Base-by-base conservation (phyloP, 2,329 filamentous ascomycete genomes). In the Fusarium xylarioides region DNA sequence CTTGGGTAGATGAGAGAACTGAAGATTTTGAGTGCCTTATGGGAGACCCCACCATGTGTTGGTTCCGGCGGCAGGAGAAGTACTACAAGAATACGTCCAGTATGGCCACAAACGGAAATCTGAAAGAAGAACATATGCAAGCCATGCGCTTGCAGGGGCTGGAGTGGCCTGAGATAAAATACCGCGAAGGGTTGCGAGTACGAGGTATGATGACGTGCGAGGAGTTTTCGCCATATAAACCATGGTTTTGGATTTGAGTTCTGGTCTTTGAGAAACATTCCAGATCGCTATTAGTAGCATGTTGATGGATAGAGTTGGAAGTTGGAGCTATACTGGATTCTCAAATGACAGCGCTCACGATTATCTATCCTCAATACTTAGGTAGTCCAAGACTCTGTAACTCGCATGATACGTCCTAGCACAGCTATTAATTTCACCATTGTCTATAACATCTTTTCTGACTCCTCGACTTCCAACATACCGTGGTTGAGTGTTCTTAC, bases 21-120 rank as follows among this genome's bases (percentile, higher is more conserved):
- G 21, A 7, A 4, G 15, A 34, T 0, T 18, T 3, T 7, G 11
- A 14, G 3, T 49, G 28, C 10, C 28, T 32, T 11, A 12, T 49
- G 21, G 14, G 28, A 32, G 4, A 28, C 4, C 1, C 0, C 8
- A 1, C 0, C 10, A 2, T 2, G 1, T 49, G 46, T 21, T n/a
- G 14, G 9, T 11, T n/a, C 8, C 16, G 11, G 18, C 18, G 16
- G 23, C 4, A 18, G 4, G 37, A 37, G 35, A 37, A 6, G 19
- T 1, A 18, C 34, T 35, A 18, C 34, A 35, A 16, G 34, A 35
- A 35, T 18, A 35, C 3, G 34, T 35, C 34, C 34, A 18, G 9
- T 10, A 35, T 35, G 34, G 34, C 15, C 34, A 18, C 34, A 7
- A 18, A 35, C 18, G 34, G 18, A 35, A 35, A 18, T 35, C 9